Evolutionary conservation across 257 asterid species (phyloP).

Genomic region (Jaltomata sinuosa): DNA sequence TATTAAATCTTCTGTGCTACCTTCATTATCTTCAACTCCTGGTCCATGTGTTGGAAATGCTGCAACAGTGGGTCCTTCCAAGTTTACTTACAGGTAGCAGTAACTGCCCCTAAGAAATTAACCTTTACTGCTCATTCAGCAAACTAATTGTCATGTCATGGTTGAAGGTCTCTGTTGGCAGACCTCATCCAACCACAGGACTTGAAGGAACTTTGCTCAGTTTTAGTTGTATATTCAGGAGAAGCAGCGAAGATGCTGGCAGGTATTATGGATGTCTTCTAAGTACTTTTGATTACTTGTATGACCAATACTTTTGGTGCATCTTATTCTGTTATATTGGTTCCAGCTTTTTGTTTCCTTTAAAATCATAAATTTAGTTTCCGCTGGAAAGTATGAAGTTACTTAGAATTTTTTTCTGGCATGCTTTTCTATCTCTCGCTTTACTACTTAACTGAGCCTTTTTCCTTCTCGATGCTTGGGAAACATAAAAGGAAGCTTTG

Average conservation of each 20-base stretch:
- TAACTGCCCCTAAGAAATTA: slow-evolving; percentile 1
- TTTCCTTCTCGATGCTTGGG: neutral
- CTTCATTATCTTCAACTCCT: slow-evolving; percentile 44
- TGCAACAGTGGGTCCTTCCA: slow-evolving; percentile 64
- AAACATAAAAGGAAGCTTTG: neutral
- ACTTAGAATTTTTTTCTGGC: neutral
- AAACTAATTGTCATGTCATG: slow-evolving; percentile 26
- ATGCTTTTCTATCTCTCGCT: neutral
- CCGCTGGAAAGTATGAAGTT: neutral
- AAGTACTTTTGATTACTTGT: neutral
- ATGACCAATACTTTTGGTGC: neutral
- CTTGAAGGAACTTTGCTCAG: slow-evolving; percentile 93
- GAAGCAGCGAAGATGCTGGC: slow-evolving; percentile 87
- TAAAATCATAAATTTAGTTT: neutral
- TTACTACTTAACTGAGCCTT: neutral
- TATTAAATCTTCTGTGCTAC: slow-evolving; percentile 38
- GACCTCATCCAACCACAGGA: slow-evolving; percentile 93
- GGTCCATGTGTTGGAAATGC: slow-evolving; percentile 47
- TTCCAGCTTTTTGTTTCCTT: neutral
- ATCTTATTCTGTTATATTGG: neutral
- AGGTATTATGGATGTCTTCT: slow-evolving; percentile 32
- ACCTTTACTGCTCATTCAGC: slow-evolving; percentile 10
- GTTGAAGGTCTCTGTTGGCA: slow-evolving; percentile 82
- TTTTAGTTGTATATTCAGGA: slow-evolving; percentile 74
- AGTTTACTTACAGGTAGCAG: slow-evolving; percentile 76